Conservation (phyloP, 768 basidiomycete genomes). For the Candolleomyces aberdarensis region DNA sequence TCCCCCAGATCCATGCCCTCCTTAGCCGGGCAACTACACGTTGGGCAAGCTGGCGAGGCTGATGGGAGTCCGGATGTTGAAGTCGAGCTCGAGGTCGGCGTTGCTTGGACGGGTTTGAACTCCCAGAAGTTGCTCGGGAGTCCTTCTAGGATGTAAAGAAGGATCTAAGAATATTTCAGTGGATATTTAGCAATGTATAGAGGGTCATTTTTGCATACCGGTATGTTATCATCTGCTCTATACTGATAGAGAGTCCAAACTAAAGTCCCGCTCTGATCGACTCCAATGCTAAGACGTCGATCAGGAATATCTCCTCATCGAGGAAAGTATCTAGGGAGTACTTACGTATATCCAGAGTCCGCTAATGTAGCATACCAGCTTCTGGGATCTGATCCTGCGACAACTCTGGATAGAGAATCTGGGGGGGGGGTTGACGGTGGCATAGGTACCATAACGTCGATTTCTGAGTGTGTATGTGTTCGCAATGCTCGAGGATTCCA, state of each 20-base stretch:
- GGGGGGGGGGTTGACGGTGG: neutral
- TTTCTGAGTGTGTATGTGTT: neutral
- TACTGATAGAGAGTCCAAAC: neutral
- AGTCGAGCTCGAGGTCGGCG: neutral
- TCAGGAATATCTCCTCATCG: neutral
- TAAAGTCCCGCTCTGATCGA: neutral
- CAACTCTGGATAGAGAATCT: neutral
- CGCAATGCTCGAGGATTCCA: neutral
- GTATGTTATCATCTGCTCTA: neutral
- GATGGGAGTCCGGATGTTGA: neutral
- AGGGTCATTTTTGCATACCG: neutral
- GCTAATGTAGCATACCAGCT: neutral
- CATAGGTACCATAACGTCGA: neutral
- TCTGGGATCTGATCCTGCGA: neutral
- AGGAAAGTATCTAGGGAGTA: too few relatives aligned
- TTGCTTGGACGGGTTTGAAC: neutral
- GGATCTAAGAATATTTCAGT: neutral
- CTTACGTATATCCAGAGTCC: neutral
- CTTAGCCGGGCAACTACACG: neutral
- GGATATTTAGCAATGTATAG: neutral
- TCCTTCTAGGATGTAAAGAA: neutral
- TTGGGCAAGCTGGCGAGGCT: neutral
- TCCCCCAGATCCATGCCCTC: neutral
- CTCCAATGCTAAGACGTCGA: neutral
- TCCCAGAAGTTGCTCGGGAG: too few relatives aligned